Conservation (phyloP, 2,329 filamentous ascomycete genomes). For the Conoideocrella luteorostrata region DNA sequence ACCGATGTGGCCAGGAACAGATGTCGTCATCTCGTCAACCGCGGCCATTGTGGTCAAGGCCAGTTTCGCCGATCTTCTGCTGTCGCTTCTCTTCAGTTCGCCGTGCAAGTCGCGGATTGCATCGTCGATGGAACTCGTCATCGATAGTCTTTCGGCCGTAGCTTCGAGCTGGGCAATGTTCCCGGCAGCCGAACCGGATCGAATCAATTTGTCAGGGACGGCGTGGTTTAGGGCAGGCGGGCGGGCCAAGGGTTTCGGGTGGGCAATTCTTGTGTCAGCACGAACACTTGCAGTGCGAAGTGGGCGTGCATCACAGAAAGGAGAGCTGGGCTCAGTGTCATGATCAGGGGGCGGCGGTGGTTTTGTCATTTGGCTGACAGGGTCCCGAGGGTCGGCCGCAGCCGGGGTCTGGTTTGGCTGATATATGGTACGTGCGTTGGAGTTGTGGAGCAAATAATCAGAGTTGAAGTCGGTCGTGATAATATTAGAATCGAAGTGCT, state of each 20-base stretch:
- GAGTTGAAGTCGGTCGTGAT: constrained; percentile 9
- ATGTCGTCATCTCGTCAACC: constrained; percentile 3
- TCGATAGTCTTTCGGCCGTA: constrained; percentile 66
- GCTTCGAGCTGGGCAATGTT: constrained; percentile 72
- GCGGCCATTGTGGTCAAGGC: constrained; percentile 32
- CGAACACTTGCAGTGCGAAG: constrained; percentile 32
- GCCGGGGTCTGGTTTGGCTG: constrained; percentile 11
- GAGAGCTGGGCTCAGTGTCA: constrained; percentile 8
- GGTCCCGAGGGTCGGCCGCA: constrained; percentile 4
- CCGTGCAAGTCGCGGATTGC: constrained; percentile 68
- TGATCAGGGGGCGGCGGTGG: constrained; percentile 7
- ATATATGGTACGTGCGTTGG: constrained; percentile 10
- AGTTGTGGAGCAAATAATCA: constrained; percentile 8
- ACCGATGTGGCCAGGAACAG: constrained; percentile 20
- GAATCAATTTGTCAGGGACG: constrained; percentile 52
- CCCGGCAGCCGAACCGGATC: constrained; percentile 54
- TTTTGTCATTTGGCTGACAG: constrained; percentile 9
- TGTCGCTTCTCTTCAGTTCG: constrained; percentile 65
- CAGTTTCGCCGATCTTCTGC: constrained; percentile 56
- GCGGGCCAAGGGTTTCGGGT: constrained; percentile 40
- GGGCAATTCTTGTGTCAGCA: constrained; percentile 36
- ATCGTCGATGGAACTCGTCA: constrained; percentile 69
- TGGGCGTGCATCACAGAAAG: constrained; percentile 16
- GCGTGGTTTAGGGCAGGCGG: constrained; percentile 38
- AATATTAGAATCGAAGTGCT: constrained; percentile 4